phyloP scores from a whole-genome alignment of 2,329 filamentous ascomycete species.

The Phaeosphaeriaceae sp. region DNA sequence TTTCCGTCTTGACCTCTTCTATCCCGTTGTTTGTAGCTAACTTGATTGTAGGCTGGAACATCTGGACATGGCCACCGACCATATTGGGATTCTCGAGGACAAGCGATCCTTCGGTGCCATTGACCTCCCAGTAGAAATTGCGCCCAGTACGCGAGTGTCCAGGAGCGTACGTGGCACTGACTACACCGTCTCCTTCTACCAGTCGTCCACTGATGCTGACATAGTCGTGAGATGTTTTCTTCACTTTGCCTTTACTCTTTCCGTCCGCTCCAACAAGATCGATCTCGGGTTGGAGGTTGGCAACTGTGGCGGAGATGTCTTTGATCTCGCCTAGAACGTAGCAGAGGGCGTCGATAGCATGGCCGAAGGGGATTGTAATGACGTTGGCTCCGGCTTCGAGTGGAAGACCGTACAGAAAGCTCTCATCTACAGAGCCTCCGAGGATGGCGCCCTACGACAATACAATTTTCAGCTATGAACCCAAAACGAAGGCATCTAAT shows the following conservation, averaged over 20 bases:
- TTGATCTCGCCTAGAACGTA: constrained; percentile 39
- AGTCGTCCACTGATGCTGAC: constrained; percentile 32
- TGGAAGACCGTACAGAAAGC: constrained; percentile 58
- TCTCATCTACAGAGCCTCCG: constrained; percentile 18
- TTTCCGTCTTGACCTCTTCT: constrained; percentile 57
- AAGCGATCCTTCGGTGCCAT: constrained; percentile 45
- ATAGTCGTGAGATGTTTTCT: constrained; percentile 40
- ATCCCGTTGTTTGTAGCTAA: constrained; percentile 47
- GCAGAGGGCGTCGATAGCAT: constrained; percentile 40
- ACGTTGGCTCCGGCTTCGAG: constrained; percentile 54
- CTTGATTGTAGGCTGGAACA: constrained; percentile 50
- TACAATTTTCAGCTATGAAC: neutral
- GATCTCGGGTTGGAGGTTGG: constrained; percentile 28
- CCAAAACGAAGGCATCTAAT: neutral
- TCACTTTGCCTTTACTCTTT: constrained; percentile 20
- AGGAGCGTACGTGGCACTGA: constrained; percentile 31
- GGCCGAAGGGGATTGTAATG: constrained; percentile 51
- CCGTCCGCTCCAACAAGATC: constrained; percentile 25
- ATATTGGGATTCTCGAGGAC: constrained; percentile 31
- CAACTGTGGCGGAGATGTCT: constrained; percentile 33
- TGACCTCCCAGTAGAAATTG: constrained; percentile 48
- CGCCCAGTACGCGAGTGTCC: constrained; percentile 26
- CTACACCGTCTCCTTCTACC: constrained; percentile 30
- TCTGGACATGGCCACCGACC: constrained; percentile 46
- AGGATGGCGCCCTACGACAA: constrained; percentile 26